These are phyloP conservation scores for Aureobasidium namibiae DNA, from an alignment of 2,329 filamentous ascomycete species.

Conservation along the genomic window DNA sequence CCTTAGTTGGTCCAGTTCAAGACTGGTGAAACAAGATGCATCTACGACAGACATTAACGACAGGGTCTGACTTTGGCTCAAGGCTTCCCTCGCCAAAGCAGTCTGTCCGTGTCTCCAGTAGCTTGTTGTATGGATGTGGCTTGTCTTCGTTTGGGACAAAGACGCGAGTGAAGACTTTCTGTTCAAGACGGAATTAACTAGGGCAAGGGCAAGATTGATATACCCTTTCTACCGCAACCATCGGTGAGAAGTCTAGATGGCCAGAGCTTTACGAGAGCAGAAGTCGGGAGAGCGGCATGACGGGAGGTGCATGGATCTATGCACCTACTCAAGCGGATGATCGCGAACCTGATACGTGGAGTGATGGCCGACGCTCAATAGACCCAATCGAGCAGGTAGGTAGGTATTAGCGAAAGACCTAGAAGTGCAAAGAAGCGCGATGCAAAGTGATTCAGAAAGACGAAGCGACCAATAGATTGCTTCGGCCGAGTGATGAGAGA, in stretches of 20 bases:
- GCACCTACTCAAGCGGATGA: background rate
- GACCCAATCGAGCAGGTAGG: background rate
- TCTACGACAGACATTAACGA: background rate
- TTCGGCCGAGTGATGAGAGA: background rate
- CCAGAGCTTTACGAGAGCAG: background rate
- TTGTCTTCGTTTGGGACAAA: background rate
- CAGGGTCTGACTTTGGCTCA: background rate
- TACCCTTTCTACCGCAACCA: background rate
- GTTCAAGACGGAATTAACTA: background rate
- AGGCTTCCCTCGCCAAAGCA: background rate
- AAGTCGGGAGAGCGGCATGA: background rate
- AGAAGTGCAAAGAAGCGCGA: background rate
- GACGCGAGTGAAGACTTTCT: background rate
- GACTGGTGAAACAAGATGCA: background rate
- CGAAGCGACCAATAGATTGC: background rate
- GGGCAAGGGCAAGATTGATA: background rate
- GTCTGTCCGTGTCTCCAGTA: background rate
- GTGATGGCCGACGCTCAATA: background rate
- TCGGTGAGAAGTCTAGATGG: background rate
- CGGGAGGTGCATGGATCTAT: conserved; percentile 1
- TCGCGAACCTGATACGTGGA: conserved; percentile 2
- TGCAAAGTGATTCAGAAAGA: background rate
- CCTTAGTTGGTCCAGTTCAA: background rate
- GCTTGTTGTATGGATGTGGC: background rate
- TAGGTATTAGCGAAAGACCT: background rate